Evolutionary conservation across 805 yeast genomes (phyloP), one percentile per base, ranked within the genome.

Genomic region (Huiozyma naganishii): DNA sequence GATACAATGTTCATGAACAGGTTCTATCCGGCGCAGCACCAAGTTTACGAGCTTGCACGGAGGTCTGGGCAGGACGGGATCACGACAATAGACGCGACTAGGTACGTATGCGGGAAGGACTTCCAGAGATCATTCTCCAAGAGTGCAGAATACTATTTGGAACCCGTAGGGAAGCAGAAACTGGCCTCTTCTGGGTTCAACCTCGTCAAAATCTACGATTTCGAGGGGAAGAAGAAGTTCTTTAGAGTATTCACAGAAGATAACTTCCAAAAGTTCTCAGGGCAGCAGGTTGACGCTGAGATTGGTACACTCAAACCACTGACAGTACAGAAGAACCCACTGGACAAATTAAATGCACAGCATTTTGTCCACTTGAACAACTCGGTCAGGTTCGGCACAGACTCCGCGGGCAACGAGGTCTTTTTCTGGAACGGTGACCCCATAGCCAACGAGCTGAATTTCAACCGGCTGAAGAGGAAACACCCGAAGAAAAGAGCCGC

Each of bases 161-260:
- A 71, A 13, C 59, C 64, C 3, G 56, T 66, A 2, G 69, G 63
- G 4, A 65, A 63, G 38, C 56, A 64, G 29, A 46, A 51, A 58
- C 27, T 45, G 56, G 45, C 45, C 56, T 44, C 46, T 57, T 39
- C 65, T 57, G 43, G 64, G 56, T 46, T 59, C 60, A 45, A 65
- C 2, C 65, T 86, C 9, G 70, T 81, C 0, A 70, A 83, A 48
- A 79, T 80, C 12, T 76, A 77, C 46, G 94, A 84, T 54, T 78
- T 77, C 50, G 79, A 77, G 46, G 94, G 95, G 0, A 78, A 87
- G 49, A 69, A 72, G 45, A 82, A 84, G 54, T 83, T 77, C 51
- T 84, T 76, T 59, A 68, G 94, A 36, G 79, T 83, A 51, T 69
- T 79, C 48, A 68, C 79, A 0, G 69, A 70, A 39, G 55, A 62